Evolutionary conservation across 2,329 filamentous ascomycete species (phyloP), one percentile per base, ranked within the genome.

Genomic region (Coniella lustricola): DNA sequence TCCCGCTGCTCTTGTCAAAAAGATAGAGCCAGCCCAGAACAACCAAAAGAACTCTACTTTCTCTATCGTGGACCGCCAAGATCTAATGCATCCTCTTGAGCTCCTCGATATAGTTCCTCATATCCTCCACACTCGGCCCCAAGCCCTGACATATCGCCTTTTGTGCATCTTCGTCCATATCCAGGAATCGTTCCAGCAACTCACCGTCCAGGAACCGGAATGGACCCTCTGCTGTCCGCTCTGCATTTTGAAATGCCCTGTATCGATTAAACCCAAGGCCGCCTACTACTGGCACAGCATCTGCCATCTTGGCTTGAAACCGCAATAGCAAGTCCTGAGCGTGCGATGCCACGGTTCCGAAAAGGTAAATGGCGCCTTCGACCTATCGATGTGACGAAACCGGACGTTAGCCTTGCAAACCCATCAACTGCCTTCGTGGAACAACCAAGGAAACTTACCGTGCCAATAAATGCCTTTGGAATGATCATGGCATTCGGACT

Each of bases 131-230:
- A 71, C 71, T 78, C 54, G 70, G 82, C 47, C 71, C 84, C 55
- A 75, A 73, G 42, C 71, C 81, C 63, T 72, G 63, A 49, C 70
- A 81, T 43, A 77, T 70, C 47, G 67, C 63, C 56, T 68, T 70
- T 65, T 83, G 81, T 35, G 67, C 67, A 33, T 71, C 70, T 48
- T 84, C 80, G 39, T 77, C 73, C 54, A 87, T 70, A 54, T 90
- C 83, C 56, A 97, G 65, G 61, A 96, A 96, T 44, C 80, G 68
- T 67, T 97, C 91, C 12, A 98, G 74, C 59, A 97, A 72, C 63
- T 96, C 91, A 0, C 91, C 93, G 60, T 98, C 93, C 12, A 98
- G 79, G 59, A 97, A 97, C 1, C 91, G 77, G 60, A 81, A 87
- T 0, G 93, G 91, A 34, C 85, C 87, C 0, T 86, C 82, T 0